Evolutionary conservation across 192 early-diverging fungal genomes (phyloP).

Genomic region (Entomortierella lignicola): DNA sequence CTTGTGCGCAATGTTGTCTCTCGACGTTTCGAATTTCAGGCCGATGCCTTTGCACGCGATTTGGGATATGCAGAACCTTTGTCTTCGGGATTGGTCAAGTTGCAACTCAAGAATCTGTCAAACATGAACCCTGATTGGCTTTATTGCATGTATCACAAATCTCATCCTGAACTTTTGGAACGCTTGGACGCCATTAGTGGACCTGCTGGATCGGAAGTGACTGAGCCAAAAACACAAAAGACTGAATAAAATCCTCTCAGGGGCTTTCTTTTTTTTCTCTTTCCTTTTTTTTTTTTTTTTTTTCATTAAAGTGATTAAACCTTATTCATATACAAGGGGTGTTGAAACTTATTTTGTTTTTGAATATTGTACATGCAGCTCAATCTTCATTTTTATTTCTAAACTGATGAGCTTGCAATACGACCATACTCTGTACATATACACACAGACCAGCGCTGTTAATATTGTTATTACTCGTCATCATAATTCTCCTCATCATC

Average conservation of each 20-base stretch:
- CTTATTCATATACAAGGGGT: too few species aligned
- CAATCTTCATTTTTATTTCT: too few species aligned
- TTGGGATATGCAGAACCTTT: conserved; percentile 82
- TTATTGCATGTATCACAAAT: conserved; percentile 92
- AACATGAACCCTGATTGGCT: conserved; percentile 88
- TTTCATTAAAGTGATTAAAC: too few species aligned
- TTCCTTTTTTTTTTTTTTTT: too few species aligned
- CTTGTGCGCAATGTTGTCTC: conserved; percentile 86
- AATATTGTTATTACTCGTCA: conserved; percentile 4
- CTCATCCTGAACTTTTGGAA: conserved; percentile 93
- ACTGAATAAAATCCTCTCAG: too few species aligned
- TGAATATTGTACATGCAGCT: too few species aligned
- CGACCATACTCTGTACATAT: too few species aligned
- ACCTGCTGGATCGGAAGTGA: too few species aligned
- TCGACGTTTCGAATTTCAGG: conserved; percentile 91
- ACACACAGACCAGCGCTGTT: not conserved
- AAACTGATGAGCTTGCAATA: too few species aligned
- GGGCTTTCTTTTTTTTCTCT: too few species aligned
- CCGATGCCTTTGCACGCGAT: conserved; percentile 89
- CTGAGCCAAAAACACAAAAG: too few species aligned
- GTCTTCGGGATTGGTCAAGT: conserved; percentile 85
- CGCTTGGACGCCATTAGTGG: conserved; percentile 70
- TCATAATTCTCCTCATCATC: conserved; percentile 25
- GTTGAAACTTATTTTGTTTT: too few species aligned
- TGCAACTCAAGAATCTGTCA: conserved; percentile 90